phyloP scores from a whole-genome alignment of 2,329 filamentous ascomycete genomes.

The Ceratocystis ficicola region DNA sequence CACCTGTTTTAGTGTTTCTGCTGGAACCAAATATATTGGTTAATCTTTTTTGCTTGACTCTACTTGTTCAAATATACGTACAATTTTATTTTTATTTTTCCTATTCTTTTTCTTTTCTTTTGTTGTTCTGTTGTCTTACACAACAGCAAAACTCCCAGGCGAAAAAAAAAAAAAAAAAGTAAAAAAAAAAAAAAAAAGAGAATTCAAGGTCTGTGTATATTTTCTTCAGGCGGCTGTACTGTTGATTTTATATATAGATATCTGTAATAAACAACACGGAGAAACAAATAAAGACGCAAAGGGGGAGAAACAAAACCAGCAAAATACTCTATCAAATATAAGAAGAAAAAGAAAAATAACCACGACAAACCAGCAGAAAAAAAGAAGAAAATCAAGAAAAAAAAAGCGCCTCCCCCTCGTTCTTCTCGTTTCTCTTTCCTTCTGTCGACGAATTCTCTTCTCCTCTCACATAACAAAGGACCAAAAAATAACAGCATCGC shows the following conservation, averaged over 20 bases:
- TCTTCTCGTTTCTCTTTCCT: background rate
- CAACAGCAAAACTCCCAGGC: background rate
- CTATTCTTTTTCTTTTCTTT: background rate
- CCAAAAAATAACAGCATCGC: no score
- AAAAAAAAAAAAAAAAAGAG: background rate
- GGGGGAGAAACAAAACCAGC: background rate
- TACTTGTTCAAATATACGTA: background rate
- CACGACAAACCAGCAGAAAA: constrained; percentile 16
- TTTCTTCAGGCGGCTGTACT: no score
- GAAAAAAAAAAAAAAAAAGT: background rate
- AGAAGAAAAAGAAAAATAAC: constrained; percentile 6
- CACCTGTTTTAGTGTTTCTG: background rate
- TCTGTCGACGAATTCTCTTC: background rate
- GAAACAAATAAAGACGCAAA: background rate
- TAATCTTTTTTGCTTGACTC: background rate
- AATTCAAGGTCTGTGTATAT: no score
- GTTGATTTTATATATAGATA: constrained; percentile 4
- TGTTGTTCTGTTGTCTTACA: background rate
- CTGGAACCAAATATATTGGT: background rate
- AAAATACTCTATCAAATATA: constrained; percentile 12
- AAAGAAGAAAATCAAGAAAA: constrained; percentile 11
- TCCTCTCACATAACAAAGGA: background rate
- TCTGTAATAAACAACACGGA: background rate
- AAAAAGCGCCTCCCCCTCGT: constrained; percentile 6
- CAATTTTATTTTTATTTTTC: background rate